A percentile compares a stretch with the other conserved stretches of the same genome.
Conservation (phyloP, 805 yeast genomes). For the Starmerella bombi region DNA sequence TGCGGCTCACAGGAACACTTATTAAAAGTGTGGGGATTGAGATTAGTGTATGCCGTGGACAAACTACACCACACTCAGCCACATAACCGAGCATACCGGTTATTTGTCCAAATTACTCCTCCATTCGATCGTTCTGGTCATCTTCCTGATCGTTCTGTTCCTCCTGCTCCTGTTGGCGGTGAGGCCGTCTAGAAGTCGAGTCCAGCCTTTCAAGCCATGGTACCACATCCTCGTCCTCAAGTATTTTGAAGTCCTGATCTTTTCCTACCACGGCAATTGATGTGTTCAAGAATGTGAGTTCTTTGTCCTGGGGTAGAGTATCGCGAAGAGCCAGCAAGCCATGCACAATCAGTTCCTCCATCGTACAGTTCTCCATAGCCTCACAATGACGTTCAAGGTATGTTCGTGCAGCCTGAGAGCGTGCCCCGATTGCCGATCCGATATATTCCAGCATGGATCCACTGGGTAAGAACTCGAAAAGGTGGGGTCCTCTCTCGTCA, state of each 20-base stretch:
- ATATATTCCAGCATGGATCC: slow-evolving; percentile 84
- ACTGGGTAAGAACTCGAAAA: slow-evolving; percentile 89
- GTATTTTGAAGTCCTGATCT: slow-evolving; percentile 56
- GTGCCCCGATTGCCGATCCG: slow-evolving; percentile 94
- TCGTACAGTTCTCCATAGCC: slow-evolving; percentile 42
- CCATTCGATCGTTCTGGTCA: slow-evolving; percentile 2
- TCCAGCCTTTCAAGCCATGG: slow-evolving; percentile 72
- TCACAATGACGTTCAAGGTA: slow-evolving; percentile 80
- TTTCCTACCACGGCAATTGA: slow-evolving; percentile 88
- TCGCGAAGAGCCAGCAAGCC: slow-evolving; percentile 89
- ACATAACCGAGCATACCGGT: too few relatives aligned
- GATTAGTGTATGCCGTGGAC: too few relatives aligned
- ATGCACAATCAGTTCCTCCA: slow-evolving; percentile 66
- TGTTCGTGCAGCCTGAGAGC: slow-evolving; percentile 97
- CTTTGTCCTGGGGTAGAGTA: slow-evolving; percentile 87
- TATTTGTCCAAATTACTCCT: slow-evolving; percentile 7
- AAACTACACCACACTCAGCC: too few relatives aligned
- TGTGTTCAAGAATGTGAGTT: slow-evolving; percentile 69
- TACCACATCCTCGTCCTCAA: slow-evolving; percentile 78
- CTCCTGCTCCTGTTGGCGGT: slow-evolving; percentile 25
- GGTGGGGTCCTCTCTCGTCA: slow-evolving; percentile 89
- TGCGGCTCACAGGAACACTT: too few relatives aligned
- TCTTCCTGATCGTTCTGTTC: background rate
- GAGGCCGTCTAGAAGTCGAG: slow-evolving; percentile 39
- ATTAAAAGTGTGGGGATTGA: too few relatives aligned